Base-by-base conservation (phyloP, 768 basidiomycete genomes). In the Leucocoprinus birnbaumii region DNA sequence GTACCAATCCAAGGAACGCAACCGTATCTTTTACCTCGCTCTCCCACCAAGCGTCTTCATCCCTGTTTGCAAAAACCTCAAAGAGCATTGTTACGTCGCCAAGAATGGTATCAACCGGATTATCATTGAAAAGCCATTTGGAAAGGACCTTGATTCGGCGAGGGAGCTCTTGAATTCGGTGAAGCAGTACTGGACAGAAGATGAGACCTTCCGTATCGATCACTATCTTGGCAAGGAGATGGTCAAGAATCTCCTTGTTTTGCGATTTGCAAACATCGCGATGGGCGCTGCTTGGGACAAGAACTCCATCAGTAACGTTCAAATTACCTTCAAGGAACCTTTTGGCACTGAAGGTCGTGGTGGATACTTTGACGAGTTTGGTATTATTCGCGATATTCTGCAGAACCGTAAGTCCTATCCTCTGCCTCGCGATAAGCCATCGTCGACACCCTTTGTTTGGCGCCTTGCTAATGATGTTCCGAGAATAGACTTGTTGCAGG, bases 341-440 rank as follows among this genome's bases (percentile, higher is more conserved):
- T 98, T 98, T 68, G 96, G 96, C 18, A 99, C 96, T 46, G 97
- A 99, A 68, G 96, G 96, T n/a, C 91, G 96, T 61, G 96, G 96
- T n/a, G 96, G 97, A 16, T 99, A 99, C 80, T 99, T 99, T 75
- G 96, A 99, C 70, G 95, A 98, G 73, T 99, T 98, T 72, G 97
- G 97, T 53, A 98, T 99, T 70, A 95, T 99, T 71, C 89, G 96
- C 66, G 96, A 99, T 71, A 80, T 99, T 56, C 77, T 95, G 67
- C 96, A 99, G 77, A 99, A 99, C 73, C 96, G 96, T 97, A 71
- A 73, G 95, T 82, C 27, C 31, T 31, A 5, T 31, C 31, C 31
- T 31, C 31, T 11, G 6, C 11, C 31, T 31, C 31, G 31, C 31
- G 31, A 54, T 44, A 40, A 53, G 44, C 45, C 47, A 31, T 50